A percentile compares a stretch with the other conserved stretches of the same genome.
These are phyloP conservation scores for Sisymbrium irio DNA, from an alignment of 345 rosid species.

Conservation along the genomic window DNA sequence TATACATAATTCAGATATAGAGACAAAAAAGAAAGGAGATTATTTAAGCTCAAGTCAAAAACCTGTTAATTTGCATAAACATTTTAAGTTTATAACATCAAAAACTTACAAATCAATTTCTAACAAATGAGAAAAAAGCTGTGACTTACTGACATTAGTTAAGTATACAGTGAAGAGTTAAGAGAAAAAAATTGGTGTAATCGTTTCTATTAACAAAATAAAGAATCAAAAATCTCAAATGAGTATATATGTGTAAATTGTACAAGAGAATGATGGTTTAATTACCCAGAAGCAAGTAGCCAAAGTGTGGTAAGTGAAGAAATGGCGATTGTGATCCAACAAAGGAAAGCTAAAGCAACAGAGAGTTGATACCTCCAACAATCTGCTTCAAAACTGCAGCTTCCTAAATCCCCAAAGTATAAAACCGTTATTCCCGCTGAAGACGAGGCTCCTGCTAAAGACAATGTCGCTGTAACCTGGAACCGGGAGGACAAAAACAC, in stretches of 20 bases:
- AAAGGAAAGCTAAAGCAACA: constrained; percentile 69
- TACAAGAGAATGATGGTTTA: not conserved
- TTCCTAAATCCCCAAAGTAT: constrained; percentile 54
- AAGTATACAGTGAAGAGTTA: not conserved
- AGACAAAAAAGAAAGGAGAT: not conserved
- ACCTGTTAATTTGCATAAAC: not conserved
- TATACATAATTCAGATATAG: not conserved
- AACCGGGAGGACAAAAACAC: not conserved
- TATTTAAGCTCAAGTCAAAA: not conserved
- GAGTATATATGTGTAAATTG: constrained; percentile 5
- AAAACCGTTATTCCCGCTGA: constrained; percentile 60
- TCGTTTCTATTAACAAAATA: constrained; percentile 25
- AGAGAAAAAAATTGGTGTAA: constrained; percentile 4
- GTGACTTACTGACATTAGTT: not conserved
- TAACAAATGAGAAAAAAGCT: not conserved
- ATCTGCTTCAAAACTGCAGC: constrained; percentile 44
- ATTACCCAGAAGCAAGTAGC: constrained; percentile 46
- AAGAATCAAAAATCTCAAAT: constrained; percentile 22
- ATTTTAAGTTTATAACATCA: not conserved
- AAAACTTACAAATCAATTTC: constrained; percentile 9
- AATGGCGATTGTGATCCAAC: constrained; percentile 58
- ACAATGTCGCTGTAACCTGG: constrained; percentile 65
- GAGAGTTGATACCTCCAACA: constrained; percentile 64
- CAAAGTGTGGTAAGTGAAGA: constrained; percentile 82
- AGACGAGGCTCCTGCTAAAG: constrained; percentile 76